These are phyloP conservation scores for Cercospora sojina DNA, from an alignment of 2,329 filamentous ascomycete genomes.

Conservation along the genomic window DNA sequence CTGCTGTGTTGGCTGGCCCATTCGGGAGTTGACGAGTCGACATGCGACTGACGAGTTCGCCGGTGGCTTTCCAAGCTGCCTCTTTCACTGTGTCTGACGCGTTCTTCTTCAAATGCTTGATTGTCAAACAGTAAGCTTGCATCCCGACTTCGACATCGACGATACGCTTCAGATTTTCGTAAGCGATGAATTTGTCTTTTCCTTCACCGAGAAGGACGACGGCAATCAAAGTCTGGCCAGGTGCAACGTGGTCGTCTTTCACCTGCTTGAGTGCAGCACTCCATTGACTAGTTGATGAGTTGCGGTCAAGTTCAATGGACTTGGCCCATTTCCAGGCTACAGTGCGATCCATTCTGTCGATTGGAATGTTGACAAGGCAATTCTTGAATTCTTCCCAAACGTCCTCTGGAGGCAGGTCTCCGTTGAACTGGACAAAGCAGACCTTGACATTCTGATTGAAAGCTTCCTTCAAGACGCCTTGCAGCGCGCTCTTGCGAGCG, in stretches of 20 bases:
- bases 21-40: neutral
- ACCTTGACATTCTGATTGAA: slow-evolving; percentile 2
- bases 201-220: slow-evolving; percentile 7
- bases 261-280: neutral
- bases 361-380: slow-evolving; percentile 1
- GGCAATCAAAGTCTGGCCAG: slow-evolving; percentile 3
- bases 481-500: neutral
- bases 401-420: neutral
- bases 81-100: neutral
- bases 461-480: neutral
- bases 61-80: neutral
- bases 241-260: neutral
- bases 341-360: neutral
- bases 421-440: neutral
- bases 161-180: slow-evolving; percentile 5
- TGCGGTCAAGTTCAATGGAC: neutral
- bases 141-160: slow-evolving; percentile 5
- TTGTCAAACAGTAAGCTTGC: slow-evolving; percentile 7
- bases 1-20: neutral
- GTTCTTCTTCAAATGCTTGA: neutral
- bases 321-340: neutral
- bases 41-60: slow-evolving; percentile 7
- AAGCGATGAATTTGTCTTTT: neutral
- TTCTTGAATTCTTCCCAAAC: neutral
- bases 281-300: neutral